Conservation (phyloP, 2,329 filamentous ascomycete species). For the Neofusicoccum ribis region DNA sequence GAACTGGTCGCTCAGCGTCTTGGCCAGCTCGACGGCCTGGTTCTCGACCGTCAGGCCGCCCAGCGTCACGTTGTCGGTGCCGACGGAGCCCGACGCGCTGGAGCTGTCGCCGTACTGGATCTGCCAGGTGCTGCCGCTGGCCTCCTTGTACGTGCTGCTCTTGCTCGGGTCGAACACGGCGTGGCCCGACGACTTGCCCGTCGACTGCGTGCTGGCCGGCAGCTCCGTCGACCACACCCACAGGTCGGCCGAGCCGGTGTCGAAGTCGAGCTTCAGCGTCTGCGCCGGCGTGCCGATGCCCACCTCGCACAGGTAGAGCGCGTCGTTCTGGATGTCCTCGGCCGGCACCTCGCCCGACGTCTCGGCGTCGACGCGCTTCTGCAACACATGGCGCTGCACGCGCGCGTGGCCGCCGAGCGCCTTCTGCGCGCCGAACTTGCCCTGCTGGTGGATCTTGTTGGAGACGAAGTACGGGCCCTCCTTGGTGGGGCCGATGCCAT, state of each 20-base stretch:
- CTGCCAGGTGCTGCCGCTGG: constrained; percentile 57
- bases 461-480: constrained; percentile 61
- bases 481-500: constrained; percentile 62
- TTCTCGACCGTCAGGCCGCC: constrained; percentile 62
- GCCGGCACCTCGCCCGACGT: constrained; percentile 55
- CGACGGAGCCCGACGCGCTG: constrained; percentile 65
- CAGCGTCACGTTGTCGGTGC: constrained; percentile 61
- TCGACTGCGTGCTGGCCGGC: constrained; percentile 33
- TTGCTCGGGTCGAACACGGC: constrained; percentile 61
- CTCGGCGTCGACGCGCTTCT: constrained; percentile 38
- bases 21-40: constrained; percentile 67
- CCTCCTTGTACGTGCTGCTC: constrained; percentile 60
- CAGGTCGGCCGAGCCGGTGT: constrained; percentile 62
- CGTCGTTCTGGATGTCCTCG: constrained; percentile 68
- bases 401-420: constrained; percentile 52
- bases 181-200: constrained; percentile 40
- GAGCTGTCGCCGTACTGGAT: constrained; percentile 70
- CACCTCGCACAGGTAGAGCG: constrained; percentile 64
- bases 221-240: constrained; percentile 59
- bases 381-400: constrained; percentile 50
- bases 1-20: constrained; percentile 60
- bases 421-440: constrained; percentile 48
- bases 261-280: constrained; percentile 62
- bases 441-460: constrained; percentile 51
- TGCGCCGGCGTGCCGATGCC: constrained; percentile 66